Evolutionary conservation across 306 rosid genomes (phyloP).

Genomic region (Gynostemma pentaphyllum): DNA sequence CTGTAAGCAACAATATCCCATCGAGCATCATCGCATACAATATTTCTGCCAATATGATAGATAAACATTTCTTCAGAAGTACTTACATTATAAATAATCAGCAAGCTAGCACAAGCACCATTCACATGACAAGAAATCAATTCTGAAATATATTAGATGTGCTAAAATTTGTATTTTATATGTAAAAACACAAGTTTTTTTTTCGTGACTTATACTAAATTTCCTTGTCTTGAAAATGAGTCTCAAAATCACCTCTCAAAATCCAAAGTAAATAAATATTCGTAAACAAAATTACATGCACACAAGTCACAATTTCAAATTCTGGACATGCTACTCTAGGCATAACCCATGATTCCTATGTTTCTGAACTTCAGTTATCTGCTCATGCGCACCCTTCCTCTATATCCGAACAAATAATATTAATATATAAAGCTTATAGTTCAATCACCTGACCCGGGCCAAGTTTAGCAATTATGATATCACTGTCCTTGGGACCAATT

Average conservation of each 20-base stretch:
- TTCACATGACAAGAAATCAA: neutral
- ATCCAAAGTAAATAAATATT: neutral
- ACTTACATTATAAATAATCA: neutral
- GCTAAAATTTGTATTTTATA: neutral
- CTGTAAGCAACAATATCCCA: neutral
- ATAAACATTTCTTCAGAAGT: neutral
- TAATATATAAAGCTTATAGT: neutral
- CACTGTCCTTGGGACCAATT: slow-evolving; percentile 26
- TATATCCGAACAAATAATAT: neutral
- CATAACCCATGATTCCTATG: neutral
- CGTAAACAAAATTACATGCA: neutral
- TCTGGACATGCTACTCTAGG: neutral
- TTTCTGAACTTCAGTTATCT: neutral
- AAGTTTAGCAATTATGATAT: slow-evolving; percentile 68
- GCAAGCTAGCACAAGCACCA: neutral
- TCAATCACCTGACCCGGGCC: slow-evolving; percentile 75
- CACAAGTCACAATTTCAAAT: neutral
- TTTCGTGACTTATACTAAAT: neutral
- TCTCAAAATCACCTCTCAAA: neutral
- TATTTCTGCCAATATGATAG: neutral
- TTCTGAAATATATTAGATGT: neutral
- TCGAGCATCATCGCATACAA: neutral
- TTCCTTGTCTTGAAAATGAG: neutral
- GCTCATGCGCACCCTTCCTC: neutral
- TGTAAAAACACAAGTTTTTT: neutral